Conservation (phyloP, 2,329 filamentous ascomycete genomes). For the Chrysoporthe austroafricana region DNA sequence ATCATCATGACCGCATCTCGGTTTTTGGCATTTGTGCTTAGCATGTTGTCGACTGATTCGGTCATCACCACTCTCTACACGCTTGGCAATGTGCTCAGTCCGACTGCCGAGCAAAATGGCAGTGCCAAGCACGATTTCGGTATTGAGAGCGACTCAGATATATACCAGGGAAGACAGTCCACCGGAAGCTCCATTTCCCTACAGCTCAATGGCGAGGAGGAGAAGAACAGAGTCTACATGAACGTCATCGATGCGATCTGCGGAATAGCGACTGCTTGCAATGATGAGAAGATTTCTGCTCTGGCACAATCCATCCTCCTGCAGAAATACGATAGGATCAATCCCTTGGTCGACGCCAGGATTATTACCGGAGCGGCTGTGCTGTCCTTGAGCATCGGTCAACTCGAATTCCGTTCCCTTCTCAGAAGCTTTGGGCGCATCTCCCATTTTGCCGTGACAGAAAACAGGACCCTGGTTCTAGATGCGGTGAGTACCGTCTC, state of each 20-base stretch:
- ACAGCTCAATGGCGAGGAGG: constrained; percentile 74
- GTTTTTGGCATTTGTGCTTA: constrained; percentile 80
- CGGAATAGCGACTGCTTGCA: constrained; percentile 78
- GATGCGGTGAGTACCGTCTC: constrained; percentile 64
- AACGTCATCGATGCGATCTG: constrained; percentile 97
- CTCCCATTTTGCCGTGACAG: constrained; percentile 71
- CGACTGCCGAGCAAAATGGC: constrained; percentile 56
- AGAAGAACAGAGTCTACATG: constrained; percentile 74
- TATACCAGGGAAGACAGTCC: constrained; percentile 61
- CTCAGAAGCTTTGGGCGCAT: constrained; percentile 82
- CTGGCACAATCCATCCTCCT: constrained; percentile 92
- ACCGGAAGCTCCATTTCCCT: constrained; percentile 82
- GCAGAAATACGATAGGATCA: constrained; percentile 92
- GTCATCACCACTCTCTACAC: constrained; percentile 95
- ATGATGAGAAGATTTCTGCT: constrained; percentile 90
- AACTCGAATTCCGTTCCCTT: constrained; percentile 81
- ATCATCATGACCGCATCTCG: constrained; percentile 80
- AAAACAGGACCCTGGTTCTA: constrained; percentile 68
- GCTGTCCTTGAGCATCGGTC: constrained; percentile 76
- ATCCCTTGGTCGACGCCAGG: constrained; percentile 75
- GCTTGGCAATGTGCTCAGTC: constrained; percentile 91
- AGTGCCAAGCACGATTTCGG: constrained; percentile 33
- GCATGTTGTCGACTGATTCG: constrained; percentile 84
- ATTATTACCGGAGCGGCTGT: constrained; percentile 83
- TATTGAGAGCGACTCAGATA: constrained; percentile 47